Evolutionary conservation across 163 green algal genomes (phyloP).

Genomic region (Scenedesmus sp.): DNA sequence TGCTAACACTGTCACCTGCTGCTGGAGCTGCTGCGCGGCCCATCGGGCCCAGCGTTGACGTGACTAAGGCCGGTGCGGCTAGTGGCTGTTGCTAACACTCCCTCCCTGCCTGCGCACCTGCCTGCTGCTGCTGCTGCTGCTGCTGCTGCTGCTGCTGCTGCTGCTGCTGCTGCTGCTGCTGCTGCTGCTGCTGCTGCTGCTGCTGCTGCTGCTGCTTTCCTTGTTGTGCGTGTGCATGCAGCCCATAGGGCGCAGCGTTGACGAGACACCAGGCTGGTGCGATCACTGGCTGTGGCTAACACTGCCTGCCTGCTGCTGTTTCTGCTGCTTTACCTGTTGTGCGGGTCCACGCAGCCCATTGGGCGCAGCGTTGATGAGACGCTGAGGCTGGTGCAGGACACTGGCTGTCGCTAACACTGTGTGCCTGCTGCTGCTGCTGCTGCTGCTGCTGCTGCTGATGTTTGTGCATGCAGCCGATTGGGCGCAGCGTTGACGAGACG

Average conservation of each 20-base stretch:
- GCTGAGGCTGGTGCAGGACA: constrained; percentile 22
- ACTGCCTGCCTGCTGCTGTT: neutral
- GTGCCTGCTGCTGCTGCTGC: constrained; percentile 2
- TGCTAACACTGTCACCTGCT: too few species aligned
- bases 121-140: neutral
- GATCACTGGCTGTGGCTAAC: too few species aligned
- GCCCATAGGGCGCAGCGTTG: neutral
- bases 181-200: neutral
- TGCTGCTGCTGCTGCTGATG: neutral
- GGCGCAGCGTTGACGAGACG: constrained; percentile 90
- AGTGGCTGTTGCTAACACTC: too few species aligned
- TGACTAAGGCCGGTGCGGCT: too few species aligned
- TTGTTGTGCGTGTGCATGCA: neutral
- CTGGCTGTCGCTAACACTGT: too few species aligned
- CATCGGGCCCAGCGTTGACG: too few species aligned
- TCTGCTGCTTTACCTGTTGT: neutral
- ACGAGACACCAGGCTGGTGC: too few species aligned
- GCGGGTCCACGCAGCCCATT: constrained; percentile 55
- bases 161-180: neutral
- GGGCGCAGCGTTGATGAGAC: constrained; percentile 48
- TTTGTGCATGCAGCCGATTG: constrained; percentile 63
- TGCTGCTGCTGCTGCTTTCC: neutral
- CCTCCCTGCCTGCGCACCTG: neutral
- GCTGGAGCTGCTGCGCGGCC: too few species aligned
- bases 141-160: neutral